Evolutionary conservation across 345 rosid genomes (phyloP).

Genomic region (Aurinia saxatilis): DNA sequence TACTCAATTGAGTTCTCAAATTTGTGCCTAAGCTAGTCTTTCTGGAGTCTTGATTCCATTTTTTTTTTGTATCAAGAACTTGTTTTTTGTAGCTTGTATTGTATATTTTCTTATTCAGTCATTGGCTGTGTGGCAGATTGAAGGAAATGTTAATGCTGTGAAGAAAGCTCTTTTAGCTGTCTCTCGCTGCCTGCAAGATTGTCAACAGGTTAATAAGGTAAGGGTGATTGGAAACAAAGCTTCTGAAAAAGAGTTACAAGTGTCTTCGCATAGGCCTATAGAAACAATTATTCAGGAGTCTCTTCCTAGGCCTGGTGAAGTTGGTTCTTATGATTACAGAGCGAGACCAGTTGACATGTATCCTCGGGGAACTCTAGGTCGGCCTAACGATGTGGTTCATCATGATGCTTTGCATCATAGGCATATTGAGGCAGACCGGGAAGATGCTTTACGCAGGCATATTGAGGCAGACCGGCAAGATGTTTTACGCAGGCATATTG

Average conservation of each 20-base stretch:
- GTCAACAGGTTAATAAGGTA: constrained; percentile 30
- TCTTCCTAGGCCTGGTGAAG: constrained; percentile 31
- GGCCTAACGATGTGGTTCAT: constrained; percentile 18
- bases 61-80: no score
- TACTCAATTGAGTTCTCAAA: not conserved
- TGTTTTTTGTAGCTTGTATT: not conserved
- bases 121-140: constrained; percentile 49
- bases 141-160: constrained; percentile 60
- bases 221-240: constrained; percentile 36
- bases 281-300: constrained; percentile 31
- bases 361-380: constrained; percentile 5
- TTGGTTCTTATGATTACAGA: constrained; percentile 11
- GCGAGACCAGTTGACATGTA: constrained; percentile 2
- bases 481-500: constrained; percentile 6
- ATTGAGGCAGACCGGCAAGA: not conserved
- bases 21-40: not conserved
- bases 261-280: constrained; percentile 24
- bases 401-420: constrained; percentile 22
- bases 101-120: not conserved
- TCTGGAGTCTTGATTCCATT: not conserved
- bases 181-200: constrained; percentile 74
- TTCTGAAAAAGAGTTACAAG: constrained; percentile 12
- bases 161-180: constrained; percentile 70
- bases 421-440: constrained; percentile 29
- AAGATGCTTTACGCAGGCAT: constrained; percentile 10